Evolutionary conservation across 371 early-diverging fungal genomes (phyloP).

Genomic region (Edhazardia aedis): DNA sequence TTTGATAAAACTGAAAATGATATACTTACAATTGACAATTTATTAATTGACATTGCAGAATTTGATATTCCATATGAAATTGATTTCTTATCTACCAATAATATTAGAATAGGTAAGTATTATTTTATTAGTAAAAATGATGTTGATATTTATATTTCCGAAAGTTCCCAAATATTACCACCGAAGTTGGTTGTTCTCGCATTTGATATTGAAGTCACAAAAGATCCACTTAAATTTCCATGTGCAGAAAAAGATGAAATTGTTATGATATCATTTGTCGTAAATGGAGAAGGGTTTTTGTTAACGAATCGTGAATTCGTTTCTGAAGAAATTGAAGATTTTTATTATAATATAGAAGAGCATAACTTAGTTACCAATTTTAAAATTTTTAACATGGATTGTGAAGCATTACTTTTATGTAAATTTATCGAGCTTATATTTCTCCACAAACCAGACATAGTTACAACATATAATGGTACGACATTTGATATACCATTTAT

Average conservation of each 20-base stretch:
- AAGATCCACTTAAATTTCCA: slow-evolving; percentile 88
- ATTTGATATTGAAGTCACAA: slow-evolving; percentile 95
- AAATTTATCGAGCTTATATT: slow-evolving; percentile 77
- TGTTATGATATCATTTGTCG: slow-evolving; percentile 84
- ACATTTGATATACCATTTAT: slow-evolving; percentile 98
- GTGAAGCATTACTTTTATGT: slow-evolving; percentile 56
- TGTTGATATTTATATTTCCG: slow-evolving; percentile 11
- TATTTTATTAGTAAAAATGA: slow-evolving; percentile 33
- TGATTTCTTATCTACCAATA: slow-evolving; percentile 7
- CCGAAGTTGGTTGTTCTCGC: slow-evolving; percentile 52
- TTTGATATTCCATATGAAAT: slow-evolving; percentile 36
- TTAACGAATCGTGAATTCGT: slow-evolving; percentile 90
- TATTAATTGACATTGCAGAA: slow-evolving; percentile 24
- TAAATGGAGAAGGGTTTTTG: slow-evolving; percentile 56
- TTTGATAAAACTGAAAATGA: no score
- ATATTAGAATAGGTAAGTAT: slow-evolving; percentile 42
- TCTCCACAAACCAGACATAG: slow-evolving; percentile 62
- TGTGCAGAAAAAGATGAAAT: slow-evolving; percentile 68
- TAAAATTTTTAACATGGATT: slow-evolving; percentile 68
- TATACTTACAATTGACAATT: no score
- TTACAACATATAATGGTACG: slow-evolving; percentile 95
- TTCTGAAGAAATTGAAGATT: slow-evolving; percentile 76
- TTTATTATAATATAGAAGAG: slow-evolving; percentile 76
- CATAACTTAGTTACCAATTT: slow-evolving; percentile 82
- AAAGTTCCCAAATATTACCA: background rate